Base-by-base conservation (phyloP, 2,329 filamentous ascomycete species). In the Paraphoma chrysanthemicola region DNA sequence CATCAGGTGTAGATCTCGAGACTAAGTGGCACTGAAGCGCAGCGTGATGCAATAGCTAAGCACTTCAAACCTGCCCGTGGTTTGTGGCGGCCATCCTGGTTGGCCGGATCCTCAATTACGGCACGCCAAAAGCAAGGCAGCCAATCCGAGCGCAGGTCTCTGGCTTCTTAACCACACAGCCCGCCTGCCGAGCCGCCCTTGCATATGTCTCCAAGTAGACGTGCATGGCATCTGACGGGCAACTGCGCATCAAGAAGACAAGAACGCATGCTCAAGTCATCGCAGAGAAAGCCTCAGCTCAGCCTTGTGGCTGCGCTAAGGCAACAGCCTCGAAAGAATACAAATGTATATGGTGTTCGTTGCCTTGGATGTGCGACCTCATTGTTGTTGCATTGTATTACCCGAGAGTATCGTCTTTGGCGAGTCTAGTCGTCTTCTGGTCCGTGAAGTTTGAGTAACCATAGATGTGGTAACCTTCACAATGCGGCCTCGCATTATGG, bases 11-110 rank as follows among this genome's bases (percentile, higher is more conserved):
- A 36, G 33, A 36, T 14, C 33, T 36, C 33, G 33, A 6, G 14
- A 36, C 23, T 5, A 23, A 23, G 23, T 23, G 23, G 23, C 14
- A 36, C 7, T 7, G 33, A 36, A 10, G 33, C 33, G 33, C 39
- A 42, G 16, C 39, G 39, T 54, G 51, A 57, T 54, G 55, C 43
- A 51, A 50, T 38, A 23, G 55, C 51, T 54, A 46, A 18, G 30
- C 42, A 41, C 36, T 14, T 17, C 39, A 28, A 43, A 42, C 14
- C 39, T 42, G 38, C 11, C n/a, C 7, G 16, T 17, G 16, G 11
- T 16, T 16, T 42, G 39, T 42, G 39, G 39, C 39, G 12, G 39
- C 39, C 3, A 8, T 42, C 18, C 31, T 30, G 10, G 8, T 23
- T 47, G 33, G 44, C 31, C 8, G 39, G 3, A 42, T 36, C 23